Conservation (phyloP, 345 rosid genomes). For the Citrus maxima region DNA sequence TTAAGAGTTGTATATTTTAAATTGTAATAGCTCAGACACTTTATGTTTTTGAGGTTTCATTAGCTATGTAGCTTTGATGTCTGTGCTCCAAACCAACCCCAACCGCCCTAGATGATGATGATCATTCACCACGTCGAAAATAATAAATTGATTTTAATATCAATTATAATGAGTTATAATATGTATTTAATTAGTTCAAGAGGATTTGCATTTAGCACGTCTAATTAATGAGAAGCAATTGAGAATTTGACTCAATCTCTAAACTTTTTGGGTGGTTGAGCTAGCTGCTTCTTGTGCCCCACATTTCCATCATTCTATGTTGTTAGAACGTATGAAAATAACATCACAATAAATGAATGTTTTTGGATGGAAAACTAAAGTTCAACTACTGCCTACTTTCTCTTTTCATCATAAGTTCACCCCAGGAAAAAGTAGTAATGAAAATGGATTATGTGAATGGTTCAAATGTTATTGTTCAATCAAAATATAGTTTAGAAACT, state of each 20-base stretch:
- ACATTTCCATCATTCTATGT: not conserved
- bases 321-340: not conserved
- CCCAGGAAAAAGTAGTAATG: not conserved
- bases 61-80: too few species aligned
- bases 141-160: too few species aligned
- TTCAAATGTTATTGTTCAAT: not conserved
- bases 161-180: too few species aligned
- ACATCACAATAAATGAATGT: constrained; percentile 4
- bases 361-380: not conserved
- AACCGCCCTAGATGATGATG: too few species aligned
- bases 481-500: not conserved
- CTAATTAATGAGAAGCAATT: not conserved
- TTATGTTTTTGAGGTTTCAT: too few species aligned
- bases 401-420: not conserved
- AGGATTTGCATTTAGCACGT: not conserved
- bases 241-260: not conserved
- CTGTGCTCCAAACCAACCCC: too few species aligned
- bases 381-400: not conserved
- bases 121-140: too few species aligned
- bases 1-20: too few species aligned
- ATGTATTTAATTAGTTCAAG: not conserved
- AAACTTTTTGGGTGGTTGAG: not conserved
- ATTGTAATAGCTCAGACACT: too few species aligned
- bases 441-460: not conserved
- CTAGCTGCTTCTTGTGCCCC: not conserved